These are phyloP conservation scores for Xylaria multiplex DNA, from an alignment of 2,329 filamentous ascomycete species.

Conservation along the genomic window DNA sequence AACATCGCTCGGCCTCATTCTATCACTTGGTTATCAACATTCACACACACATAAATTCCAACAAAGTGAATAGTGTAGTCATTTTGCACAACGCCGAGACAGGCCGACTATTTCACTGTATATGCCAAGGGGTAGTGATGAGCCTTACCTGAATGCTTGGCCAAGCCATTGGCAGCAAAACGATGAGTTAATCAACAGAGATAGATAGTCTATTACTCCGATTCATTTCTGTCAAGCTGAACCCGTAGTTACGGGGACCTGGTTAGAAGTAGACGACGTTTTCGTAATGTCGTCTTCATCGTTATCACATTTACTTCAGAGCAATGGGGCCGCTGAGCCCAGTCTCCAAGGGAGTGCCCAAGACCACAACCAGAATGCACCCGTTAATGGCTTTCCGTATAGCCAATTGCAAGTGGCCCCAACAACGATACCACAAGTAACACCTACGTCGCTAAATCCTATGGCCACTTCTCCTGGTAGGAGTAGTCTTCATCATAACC, in stretches of 20 bases:
- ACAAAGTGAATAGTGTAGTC: conserved; percentile 8
- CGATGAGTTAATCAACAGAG: conserved; percentile 20
- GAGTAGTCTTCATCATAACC: conserved; percentile 5
- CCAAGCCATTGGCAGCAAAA: conserved; percentile 28
- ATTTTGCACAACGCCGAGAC: conserved; percentile 1
- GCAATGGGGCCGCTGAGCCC: conserved; percentile 27
- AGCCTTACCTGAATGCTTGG: conserved; percentile 17
- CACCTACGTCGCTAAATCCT: conserved; percentile 20
- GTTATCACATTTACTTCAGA: conserved; percentile 38
- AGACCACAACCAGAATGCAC: conserved; percentile 11
- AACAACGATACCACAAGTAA: conserved; percentile 15
- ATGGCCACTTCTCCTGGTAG: conserved; percentile 10
- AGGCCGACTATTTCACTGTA: background rate
- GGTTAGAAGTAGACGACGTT: conserved; percentile 1
- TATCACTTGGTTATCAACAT: conserved; percentile 12
- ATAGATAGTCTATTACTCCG: background rate
- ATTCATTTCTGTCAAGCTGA: conserved; percentile 17
- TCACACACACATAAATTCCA: background rate
- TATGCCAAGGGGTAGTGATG: conserved; percentile 15
- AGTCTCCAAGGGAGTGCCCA: conserved; percentile 9
- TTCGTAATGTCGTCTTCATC: conserved; percentile 36
- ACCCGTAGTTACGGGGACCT: conserved; percentile 2
- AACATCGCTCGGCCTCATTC: background rate
- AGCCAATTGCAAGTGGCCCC: conserved; percentile 15
- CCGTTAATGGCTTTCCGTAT: conserved; percentile 13